Conservation (phyloP, 345 rosid species). For the Eucalyptus albens region DNA sequence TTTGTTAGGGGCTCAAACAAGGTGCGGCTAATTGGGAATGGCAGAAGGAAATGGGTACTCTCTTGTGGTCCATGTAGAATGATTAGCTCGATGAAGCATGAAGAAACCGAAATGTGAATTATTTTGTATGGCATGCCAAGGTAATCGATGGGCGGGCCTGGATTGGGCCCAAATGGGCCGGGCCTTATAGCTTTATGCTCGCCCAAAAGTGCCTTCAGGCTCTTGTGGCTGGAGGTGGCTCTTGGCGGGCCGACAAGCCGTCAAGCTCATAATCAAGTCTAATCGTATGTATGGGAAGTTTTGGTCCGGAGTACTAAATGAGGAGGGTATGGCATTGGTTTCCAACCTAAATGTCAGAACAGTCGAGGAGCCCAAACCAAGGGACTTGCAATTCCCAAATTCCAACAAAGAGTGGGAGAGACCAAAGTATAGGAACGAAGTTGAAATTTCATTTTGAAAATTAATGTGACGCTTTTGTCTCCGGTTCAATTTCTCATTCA, state of each 20-base stretch:
- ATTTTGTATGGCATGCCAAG: neutral
- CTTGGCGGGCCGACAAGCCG: neutral
- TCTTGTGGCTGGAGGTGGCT: neutral
- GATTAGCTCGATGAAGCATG: neutral
- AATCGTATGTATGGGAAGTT: neutral
- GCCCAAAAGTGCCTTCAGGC: neutral
- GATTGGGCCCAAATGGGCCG: neutral
- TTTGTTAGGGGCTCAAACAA: neutral
- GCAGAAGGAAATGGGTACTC: neutral
- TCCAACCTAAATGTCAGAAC: neutral
- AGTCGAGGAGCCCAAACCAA: neutral
- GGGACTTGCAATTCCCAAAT: neutral
- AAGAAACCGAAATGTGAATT: neutral
- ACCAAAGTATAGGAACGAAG: neutral
- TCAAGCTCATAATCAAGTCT: neutral
- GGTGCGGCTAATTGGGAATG: neutral
- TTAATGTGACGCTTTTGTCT: neutral
- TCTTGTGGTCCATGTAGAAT: neutral
- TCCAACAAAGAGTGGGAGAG: neutral
- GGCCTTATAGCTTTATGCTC: neutral
- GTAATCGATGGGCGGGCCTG: neutral
- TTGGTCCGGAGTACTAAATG: neutral
- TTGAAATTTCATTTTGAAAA: neutral
- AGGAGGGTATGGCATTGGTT: neutral
- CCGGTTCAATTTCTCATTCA: neutral